A percentile compares a stretch with the other conserved stretches of the same genome.
phyloP scores from a whole-genome alignment of 805 yeast genomes.

The Myxozyma sirexii region DNA sequence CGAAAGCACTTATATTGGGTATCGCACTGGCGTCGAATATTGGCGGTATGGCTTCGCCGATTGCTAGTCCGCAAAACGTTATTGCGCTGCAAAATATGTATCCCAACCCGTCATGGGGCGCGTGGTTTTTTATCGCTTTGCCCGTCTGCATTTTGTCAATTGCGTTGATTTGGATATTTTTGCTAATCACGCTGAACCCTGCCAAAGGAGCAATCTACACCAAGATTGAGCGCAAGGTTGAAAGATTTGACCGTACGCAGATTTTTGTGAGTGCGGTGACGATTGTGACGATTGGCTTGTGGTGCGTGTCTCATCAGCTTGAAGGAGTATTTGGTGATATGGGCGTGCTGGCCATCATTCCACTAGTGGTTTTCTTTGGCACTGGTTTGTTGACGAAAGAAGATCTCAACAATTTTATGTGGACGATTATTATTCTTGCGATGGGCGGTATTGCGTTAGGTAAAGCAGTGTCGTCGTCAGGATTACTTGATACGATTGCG shows the following conservation, averaged over 20 bases:
- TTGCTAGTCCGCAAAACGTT: slow-evolving; percentile 95
- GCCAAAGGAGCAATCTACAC: slow-evolving; percentile 55
- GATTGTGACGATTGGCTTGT: slow-evolving; percentile 69
- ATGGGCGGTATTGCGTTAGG: slow-evolving; percentile 99
- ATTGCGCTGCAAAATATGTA: slow-evolving; percentile 86
- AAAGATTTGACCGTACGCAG: slow-evolving; percentile 70
- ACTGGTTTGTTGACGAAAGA: slow-evolving; percentile 84
- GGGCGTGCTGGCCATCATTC: slow-evolving; percentile 93
- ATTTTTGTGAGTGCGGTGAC: slow-evolving; percentile 74
- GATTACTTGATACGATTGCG: slow-evolving; percentile 80
- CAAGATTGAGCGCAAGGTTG: slow-evolving; percentile 62
- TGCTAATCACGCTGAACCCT: slow-evolving; percentile 63
- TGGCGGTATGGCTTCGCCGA: slow-evolving; percentile 98
- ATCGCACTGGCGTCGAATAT: slow-evolving; percentile 90
- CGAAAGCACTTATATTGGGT: slow-evolving; percentile 83
- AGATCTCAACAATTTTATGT: slow-evolving; percentile 92
- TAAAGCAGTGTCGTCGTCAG: slow-evolving; percentile 91
- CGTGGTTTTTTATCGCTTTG: slow-evolving; percentile 87
- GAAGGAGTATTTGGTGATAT: slow-evolving; percentile 83
- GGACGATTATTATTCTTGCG: slow-evolving; percentile 94
- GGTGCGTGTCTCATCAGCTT: slow-evolving; percentile 85
- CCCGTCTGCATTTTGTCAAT: slow-evolving; percentile 74
- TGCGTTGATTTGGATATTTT: slow-evolving; percentile 69
- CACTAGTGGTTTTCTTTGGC: slow-evolving; percentile 89
- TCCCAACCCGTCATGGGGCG: slow-evolving; percentile 84